Conservation (phyloP, 129 eudicot genomes). For the Solidago caesia region DNA sequence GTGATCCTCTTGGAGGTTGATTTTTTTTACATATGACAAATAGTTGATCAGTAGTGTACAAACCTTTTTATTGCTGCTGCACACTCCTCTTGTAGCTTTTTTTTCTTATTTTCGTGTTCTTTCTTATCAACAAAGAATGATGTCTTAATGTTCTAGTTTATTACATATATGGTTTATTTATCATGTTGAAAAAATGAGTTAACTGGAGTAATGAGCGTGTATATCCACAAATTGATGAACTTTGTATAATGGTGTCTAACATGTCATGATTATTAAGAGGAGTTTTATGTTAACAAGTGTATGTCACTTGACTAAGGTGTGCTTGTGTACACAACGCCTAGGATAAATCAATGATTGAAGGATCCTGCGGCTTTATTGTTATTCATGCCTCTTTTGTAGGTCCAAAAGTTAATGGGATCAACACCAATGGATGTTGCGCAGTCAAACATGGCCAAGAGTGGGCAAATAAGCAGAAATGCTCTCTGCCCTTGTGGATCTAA, state of each 20-base stretch:
- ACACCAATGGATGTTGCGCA: slow-evolving; percentile 85
- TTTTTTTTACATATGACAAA: slow-evolving; percentile 9
- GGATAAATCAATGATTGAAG: not conserved
- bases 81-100: slow-evolving; percentile 7
- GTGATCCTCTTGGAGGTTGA: not conserved
- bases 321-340: not conserved
- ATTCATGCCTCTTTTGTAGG: slow-evolving; percentile 41
- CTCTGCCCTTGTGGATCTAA: slow-evolving; percentile 94
- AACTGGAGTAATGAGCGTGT: not conserved
- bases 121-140: not conserved
- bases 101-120: not conserved
- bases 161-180: not conserved
- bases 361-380: slow-evolving; percentile 18
- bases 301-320: slow-evolving; percentile 1
- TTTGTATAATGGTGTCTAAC: slow-evolving; percentile 7
- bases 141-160: slow-evolving; percentile 12
- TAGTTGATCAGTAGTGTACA: not conserved
- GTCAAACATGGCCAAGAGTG: slow-evolving; percentile 89
- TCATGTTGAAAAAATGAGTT: slow-evolving; percentile 6
- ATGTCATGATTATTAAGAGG: slow-evolving; percentile 1
- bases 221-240: not conserved
- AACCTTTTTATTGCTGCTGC: not conserved
- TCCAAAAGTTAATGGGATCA: slow-evolving; percentile 91
- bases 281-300: not conserved
- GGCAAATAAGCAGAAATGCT: slow-evolving; percentile 89